phyloP scores from a whole-genome alignment of 371 early-diverging fungal species.

The Mortierella sp. region DNA sequence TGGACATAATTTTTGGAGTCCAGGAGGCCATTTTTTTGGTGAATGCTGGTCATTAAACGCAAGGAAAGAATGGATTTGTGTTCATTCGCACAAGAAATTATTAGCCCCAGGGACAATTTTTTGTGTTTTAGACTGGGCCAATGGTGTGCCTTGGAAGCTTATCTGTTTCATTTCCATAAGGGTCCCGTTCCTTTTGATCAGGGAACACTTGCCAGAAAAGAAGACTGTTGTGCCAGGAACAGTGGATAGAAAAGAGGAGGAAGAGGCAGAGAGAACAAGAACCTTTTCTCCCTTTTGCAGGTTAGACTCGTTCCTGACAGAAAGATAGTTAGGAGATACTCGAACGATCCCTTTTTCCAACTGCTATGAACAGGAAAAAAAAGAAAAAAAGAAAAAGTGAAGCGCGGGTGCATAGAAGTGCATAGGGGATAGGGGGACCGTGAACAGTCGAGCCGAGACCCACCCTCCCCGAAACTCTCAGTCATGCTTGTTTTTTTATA shows the following conservation, averaged over 20 bases:
- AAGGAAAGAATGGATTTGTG: too few relatives aligned
- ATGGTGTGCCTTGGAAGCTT: background rate
- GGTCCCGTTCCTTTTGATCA: background rate
- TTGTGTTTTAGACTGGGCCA: background rate
- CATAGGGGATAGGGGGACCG: background rate
- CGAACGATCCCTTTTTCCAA: background rate
- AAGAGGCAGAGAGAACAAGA: background rate
- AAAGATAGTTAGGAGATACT: too few relatives aligned
- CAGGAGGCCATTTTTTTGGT: too few relatives aligned
- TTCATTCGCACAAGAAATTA: too few relatives aligned
- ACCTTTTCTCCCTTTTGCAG: background rate
- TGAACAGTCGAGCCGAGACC: background rate
- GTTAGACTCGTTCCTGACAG: background rate
- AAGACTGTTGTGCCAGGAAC: too few relatives aligned
- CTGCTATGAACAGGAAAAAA: constrained; percentile 22
- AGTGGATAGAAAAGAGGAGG: background rate
- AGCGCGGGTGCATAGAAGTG: background rate
- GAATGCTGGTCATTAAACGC: too few relatives aligned
- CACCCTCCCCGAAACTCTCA: background rate
- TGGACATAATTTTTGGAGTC: too few relatives aligned
- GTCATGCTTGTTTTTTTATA: background rate
- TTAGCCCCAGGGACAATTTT: background rate
- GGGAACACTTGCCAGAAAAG: too few relatives aligned
- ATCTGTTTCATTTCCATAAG: background rate
- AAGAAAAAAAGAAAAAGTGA: background rate